Evolutionary conservation across 768 basidiomycete genomes (phyloP).

Genomic region (Mycena rosella): DNA sequence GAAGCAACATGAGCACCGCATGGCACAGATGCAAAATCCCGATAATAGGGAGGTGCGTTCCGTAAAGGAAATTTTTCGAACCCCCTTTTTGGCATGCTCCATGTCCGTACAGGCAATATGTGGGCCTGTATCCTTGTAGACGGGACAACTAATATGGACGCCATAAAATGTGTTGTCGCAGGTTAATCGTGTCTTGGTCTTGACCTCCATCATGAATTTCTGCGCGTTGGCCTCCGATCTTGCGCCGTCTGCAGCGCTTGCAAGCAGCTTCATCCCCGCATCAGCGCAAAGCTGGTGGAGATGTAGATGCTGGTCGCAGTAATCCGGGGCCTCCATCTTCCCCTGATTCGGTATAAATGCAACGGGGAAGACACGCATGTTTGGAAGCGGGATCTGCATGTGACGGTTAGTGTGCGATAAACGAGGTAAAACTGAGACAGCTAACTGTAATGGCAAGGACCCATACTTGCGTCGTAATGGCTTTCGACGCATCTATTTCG

Average conservation of each 20-base stretch:
- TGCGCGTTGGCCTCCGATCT: constrained; percentile 20
- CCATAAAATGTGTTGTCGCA: constrained; percentile 4
- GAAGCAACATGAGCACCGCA: constrained; percentile 3
- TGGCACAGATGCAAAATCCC: constrained; percentile 1
- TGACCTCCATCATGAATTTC: constrained; percentile 6
- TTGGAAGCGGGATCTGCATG: constrained; percentile 8
- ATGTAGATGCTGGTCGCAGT: not conserved
- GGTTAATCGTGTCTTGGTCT: not conserved
- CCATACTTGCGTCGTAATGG: constrained; percentile 17
- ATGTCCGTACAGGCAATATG: constrained; percentile 5
- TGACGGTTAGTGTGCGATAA: not conserved
- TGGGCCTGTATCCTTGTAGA: constrained; percentile 12
- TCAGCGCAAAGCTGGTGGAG: constrained; percentile 8
- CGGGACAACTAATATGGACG: constrained; percentile 2
- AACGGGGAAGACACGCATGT: constrained; percentile 16
- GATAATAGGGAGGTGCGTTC: constrained; percentile 10
- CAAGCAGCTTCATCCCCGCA: constrained; percentile 3
- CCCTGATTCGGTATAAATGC: constrained; percentile 18
- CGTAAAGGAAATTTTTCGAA: constrained; percentile 14
- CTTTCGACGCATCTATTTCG: constrained; percentile 3
- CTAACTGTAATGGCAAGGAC: constrained; percentile 1
- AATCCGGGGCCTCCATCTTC: constrained; percentile 6
- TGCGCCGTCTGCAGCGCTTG: constrained; percentile 6
- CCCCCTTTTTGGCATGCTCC: constrained; percentile 7
- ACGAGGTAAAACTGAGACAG: not conserved